Base-by-base conservation (phyloP, 352 stramenopile species). In the Phytophthora cactorum region DNA sequence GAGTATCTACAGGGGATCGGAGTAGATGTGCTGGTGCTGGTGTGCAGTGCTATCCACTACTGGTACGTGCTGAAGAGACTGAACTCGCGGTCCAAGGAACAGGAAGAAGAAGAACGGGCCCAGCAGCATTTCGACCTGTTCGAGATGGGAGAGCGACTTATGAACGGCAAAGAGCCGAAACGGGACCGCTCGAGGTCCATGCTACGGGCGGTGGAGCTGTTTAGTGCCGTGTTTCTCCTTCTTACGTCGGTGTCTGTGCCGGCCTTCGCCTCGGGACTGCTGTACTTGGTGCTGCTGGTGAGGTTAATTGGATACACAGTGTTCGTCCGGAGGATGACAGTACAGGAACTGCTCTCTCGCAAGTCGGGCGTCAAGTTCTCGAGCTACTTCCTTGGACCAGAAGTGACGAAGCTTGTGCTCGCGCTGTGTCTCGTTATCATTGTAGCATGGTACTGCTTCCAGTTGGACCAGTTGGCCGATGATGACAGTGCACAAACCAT, bases 271-370 rank as follows among this genome's bases (percentile, higher is more conserved):
- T 81, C 85, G 0, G 82, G 70, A 1, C 39, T 84, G 11, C 81
- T 90, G 41, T 96, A 92, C 44, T 5, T 93, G 7, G 55, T 91
- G 11, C 31, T 92, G 22, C 29, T 95, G 5, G 51, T 72, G 12
- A 68, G 84, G 2, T 72, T 96, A 25, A 56, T 90, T n/a, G 70
- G 72, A 28, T 95, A 87, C 77, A 93, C 86, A 11, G 78, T 91
- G 32, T 85, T 79, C 45, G 74, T 82, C 0, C 81, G 86, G 55
- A 75, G 80, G 36, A 77, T 95, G 54, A 84, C 75, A 3, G 52
- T 93, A 1, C 78, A 84, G 44, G 73, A 91, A 15, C 72, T 96
- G 22, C 34, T 74, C 4, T 68, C 74, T 10, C 67, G 63, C 12
- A 61, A 66, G 11, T 53, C 68, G 15, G 61, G 66, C 9, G 68